Evolutionary conservation across 208 protist genomes (phyloP).

Genomic region (Trypanosoma cruzi): DNA sequence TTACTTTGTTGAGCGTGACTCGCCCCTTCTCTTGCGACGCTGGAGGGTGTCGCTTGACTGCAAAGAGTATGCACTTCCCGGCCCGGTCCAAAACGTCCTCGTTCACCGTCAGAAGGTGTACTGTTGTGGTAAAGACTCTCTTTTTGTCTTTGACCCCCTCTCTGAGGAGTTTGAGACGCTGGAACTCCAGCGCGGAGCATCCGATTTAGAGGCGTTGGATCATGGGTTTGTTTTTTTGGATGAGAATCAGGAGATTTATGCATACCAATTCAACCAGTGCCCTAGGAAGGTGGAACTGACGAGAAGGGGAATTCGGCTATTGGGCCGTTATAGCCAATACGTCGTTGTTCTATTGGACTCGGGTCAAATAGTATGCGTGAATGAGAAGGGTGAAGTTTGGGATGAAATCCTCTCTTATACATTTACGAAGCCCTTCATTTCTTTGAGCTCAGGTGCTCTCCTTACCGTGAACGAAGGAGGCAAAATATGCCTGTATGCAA

Average conservation of each 20-base stretch:
- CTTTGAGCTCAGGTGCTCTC: slow-evolving; percentile 2
- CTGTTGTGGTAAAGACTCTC: slow-evolving; percentile 30
- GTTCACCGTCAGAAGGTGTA: slow-evolving; percentile 68
- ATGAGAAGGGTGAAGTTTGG: slow-evolving; percentile 24
- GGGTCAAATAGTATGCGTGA: slow-evolving; percentile 12
- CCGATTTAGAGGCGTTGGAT: slow-evolving; percentile 44
- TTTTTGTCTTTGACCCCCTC: slow-evolving; percentile 66
- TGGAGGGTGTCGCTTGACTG: slow-evolving; percentile 13
- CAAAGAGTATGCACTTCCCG: slow-evolving; percentile 23
- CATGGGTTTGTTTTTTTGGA: slow-evolving; percentile 77
- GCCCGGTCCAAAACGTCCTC: slow-evolving; percentile 38
- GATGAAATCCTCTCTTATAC: slow-evolving; percentile 15
- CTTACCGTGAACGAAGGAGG: slow-evolving; percentile 3
- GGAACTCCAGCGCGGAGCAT: slow-evolving; percentile 32
- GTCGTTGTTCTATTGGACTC: slow-evolving; percentile 21
- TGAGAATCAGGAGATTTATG: slow-evolving; percentile 40
- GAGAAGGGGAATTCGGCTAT: slow-evolving; percentile 17
- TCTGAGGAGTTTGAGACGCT: slow-evolving; percentile 47
- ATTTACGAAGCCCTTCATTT: slow-evolving; percentile 22
- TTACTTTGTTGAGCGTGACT: slow-evolving; percentile 46
- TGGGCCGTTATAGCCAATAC: slow-evolving; percentile 44
- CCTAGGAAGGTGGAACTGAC: slow-evolving; percentile 29
- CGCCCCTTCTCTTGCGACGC: slow-evolving; percentile 29
- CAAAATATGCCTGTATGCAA: slow-evolving; percentile 13
- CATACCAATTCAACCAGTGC: slow-evolving; percentile 74